Conservation (phyloP, 2,329 filamentous ascomycete species). For the Pseudogymnoascus sp. region DNA sequence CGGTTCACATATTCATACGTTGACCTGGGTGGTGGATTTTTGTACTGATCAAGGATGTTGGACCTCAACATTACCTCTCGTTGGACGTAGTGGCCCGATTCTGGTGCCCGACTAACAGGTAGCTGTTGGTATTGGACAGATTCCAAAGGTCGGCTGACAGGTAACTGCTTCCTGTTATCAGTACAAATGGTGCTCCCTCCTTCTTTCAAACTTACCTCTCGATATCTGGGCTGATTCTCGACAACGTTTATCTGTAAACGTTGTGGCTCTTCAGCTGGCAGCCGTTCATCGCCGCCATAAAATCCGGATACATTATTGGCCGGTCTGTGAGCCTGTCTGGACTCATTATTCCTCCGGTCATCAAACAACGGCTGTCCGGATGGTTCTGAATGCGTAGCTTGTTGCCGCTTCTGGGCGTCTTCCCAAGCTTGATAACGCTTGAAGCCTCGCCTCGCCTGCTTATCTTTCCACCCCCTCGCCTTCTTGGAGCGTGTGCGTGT, state of each 20-base stretch:
- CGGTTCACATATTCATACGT: not conserved
- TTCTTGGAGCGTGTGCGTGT: slow-evolving; percentile 18
- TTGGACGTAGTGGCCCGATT: not conserved
- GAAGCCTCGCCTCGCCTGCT: slow-evolving; percentile 25
- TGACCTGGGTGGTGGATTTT: not conserved
- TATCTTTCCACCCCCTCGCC: slow-evolving; percentile 12
- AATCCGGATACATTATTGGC: not conserved
- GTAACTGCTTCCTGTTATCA: not conserved
- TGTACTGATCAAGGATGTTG: slow-evolving; percentile 1
- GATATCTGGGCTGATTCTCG: not conserved
- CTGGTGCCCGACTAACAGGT: not conserved
- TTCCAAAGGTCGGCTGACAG: not conserved
- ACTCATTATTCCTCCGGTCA: not conserved
- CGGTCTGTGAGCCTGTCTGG: not conserved
- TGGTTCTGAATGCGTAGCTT: not conserved
- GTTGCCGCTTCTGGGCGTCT: slow-evolving; percentile 24
- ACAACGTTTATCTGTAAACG: not conserved
- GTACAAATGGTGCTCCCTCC: not conserved
- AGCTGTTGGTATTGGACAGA: not conserved
- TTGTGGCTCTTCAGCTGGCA: not conserved
- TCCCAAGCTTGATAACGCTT: slow-evolving; percentile 30
- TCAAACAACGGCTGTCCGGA: not conserved
- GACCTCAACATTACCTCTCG: not conserved
- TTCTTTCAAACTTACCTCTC: not conserved
- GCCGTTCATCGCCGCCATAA: not conserved